Percentiles rank a stretch among this genome's conserved stretches.
phyloP scores from a whole-genome alignment of 306 rosid genomes.

The Cicer chorassanicum region DNA sequence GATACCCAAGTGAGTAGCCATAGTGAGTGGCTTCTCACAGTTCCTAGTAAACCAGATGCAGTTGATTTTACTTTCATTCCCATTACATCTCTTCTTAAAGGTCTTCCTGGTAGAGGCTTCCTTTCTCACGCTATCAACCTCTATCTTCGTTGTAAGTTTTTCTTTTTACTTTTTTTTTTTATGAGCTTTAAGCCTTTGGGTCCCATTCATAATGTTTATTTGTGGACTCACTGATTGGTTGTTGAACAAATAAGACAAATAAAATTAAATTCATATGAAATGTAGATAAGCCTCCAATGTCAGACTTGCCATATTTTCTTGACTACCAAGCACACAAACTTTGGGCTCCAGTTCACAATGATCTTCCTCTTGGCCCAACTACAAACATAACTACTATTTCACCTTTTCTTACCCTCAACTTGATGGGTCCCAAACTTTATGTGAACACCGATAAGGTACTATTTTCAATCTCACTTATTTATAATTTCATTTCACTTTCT shows the following conservation, averaged over 20 bases:
- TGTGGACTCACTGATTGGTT: no score
- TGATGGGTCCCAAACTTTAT: constrained; percentile 84
- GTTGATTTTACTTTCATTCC: constrained; percentile 74
- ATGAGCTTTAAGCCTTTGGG: constrained; percentile 60
- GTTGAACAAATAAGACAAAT: constrained; percentile 20
- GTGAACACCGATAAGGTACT: constrained; percentile 69
- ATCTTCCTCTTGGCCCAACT: constrained; percentile 69
- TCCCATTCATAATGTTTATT: constrained; percentile 70
- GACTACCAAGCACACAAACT: constrained; percentile 78
- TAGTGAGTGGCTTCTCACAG: constrained; percentile 84
- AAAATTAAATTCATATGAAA: not conserved
- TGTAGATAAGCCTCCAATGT: constrained; percentile 87
- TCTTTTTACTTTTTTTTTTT: not conserved
- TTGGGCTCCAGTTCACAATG: constrained; percentile 93
- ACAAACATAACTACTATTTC: constrained; percentile 58
- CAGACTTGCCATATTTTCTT: constrained; percentile 81
- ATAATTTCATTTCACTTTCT: constrained; percentile 13
- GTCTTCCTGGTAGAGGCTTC: constrained; percentile 81
- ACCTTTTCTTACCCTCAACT: constrained; percentile 66
- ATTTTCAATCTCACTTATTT: not conserved
- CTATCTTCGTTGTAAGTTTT: constrained; percentile 82
- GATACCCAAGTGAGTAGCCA: constrained; percentile 62
- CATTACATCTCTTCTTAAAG: constrained; percentile 81
- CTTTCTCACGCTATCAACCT: constrained; percentile 91
- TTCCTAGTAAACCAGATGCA: constrained; percentile 68